These are phyloP conservation scores for Zygosaccharomyces sapae DNA, from an alignment of 1,139 yeast species.

Conservation along the genomic window DNA sequence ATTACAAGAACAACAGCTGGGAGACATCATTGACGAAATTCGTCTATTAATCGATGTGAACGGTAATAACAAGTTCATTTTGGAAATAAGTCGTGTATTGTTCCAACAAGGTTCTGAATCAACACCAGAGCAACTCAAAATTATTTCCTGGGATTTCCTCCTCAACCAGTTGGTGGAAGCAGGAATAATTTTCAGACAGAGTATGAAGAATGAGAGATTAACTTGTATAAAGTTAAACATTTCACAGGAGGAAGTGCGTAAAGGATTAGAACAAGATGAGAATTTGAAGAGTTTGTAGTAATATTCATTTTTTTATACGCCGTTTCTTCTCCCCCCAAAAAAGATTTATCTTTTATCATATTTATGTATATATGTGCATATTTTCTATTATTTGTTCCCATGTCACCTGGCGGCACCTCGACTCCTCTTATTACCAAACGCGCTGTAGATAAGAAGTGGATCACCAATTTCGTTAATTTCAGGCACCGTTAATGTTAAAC, in stretches of 20 bases:
- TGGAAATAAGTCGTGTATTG: constrained; percentile 31
- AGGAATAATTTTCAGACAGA: constrained; percentile 69
- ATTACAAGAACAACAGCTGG: constrained; percentile 63
- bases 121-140: constrained; percentile 28
- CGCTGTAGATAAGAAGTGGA: constrained; percentile 73
- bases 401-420: constrained; percentile 1
- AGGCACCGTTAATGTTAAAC: constrained; percentile 74
- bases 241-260: constrained; percentile 64
- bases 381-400: neutral
- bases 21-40: constrained; percentile 77
- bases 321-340: neutral
- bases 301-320: neutral
- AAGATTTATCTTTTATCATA: neutral
- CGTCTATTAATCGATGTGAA: constrained; percentile 44
- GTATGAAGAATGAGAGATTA: constrained; percentile 62
- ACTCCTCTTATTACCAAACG: constrained; percentile 23
- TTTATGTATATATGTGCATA: constrained; percentile 26
- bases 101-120: constrained; percentile 22
- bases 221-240: constrained; percentile 60
- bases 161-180: constrained; percentile 65
- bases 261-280: constrained; percentile 55
- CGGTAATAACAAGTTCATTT: constrained; percentile 31
- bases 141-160: constrained; percentile 37
- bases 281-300: constrained; percentile 25
- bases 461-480: constrained; percentile 86